Base-by-base conservation (phyloP, 768 basidiomycete species). In the Inosperma sp. region DNA sequence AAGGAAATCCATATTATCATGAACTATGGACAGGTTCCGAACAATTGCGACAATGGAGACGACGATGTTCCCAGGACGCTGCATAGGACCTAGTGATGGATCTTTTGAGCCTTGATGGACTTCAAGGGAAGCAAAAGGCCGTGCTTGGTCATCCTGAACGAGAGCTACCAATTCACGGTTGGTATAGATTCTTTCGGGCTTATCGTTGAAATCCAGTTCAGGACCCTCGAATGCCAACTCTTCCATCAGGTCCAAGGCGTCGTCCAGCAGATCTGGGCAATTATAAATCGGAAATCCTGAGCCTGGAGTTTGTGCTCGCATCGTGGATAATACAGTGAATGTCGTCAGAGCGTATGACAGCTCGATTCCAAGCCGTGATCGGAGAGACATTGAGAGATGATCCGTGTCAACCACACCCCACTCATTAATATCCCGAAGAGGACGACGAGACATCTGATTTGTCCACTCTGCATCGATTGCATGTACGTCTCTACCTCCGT, bases 331-430 rank as follows among this genome's bases (percentile, higher is more conserved):
- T 62, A 95, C 72, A 3, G 84, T 84, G 57, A 97, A 75, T 4
- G 90, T 89, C 17, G 93, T 92, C 57, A 99, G 70, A 4, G 88
- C 91, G 64, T 93, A 98, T 3, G 93, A 86, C 47, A 94, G 71
- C 66, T 99, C 95, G 39, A 81, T 76, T 7, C 84, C 77, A 34
- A 97, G 69, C 29, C 94, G 77, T 29, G 89, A 95, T 26, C 93
- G 86, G 33, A 99, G 71, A 25, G 89, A 88, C 86, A 99, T 84
- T n/a, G 84, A 84, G 43, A 99, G 75, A n/a, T 83, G 83, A 62
- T 96, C 93, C 51, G 97, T 83, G 59, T 98, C 94, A 43, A 95
- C 81, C 7, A 75, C 77, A 17, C 91, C 93, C 83, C 93, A 91
- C 47, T 94, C 91, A 62, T 84, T 83, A 55, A 90, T 77, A 44